Base-by-base conservation (phyloP, 495 filamentous ascomycete species). In the Xylaria cubensis region DNA sequence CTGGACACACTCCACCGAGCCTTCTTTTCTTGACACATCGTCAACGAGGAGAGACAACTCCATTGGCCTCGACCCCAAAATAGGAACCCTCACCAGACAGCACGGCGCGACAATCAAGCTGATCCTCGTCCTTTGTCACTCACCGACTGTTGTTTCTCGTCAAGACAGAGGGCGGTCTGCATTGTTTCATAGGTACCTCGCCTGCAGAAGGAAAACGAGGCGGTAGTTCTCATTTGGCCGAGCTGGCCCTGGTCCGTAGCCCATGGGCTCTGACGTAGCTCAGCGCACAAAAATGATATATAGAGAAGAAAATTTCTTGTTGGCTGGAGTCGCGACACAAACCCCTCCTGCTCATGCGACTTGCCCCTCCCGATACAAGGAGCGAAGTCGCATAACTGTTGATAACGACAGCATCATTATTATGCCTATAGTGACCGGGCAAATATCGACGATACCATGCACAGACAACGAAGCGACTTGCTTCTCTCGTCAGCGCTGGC, bases 271-370 rank as follows among this genome's bases (percentile, higher is more conserved):
- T 62, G 42, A 69, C 64, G 63, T 72, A 73, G 64, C 71, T 62
- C 64, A 50, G 55, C 70, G 70, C 70, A 72, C 70, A 65, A 72
- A 72, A 67, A 17, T 42, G 26, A 51, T 24, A 70, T 41, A 51
- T 56, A n/a, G 39, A 39, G 42, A 41, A 59, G 39, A 72, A 72
- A 72, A 17, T 59, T 21, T 65, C 59, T 64, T 63, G 59, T 71
- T 71, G 63, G 70, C 42, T 67, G 51, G 15, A 36, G 21, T 67
- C 26, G 51, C 42, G n/a, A 61, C 12, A 46, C 13, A 7, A 7
- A 73, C 71, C 71, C 71, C 71, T 73, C 64, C 64, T 51, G 71
- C 64, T 73, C 70, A 66, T 72, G 71, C 71, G 64, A 68, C 55
- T 63, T 68, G 71, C 71, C 71, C 70, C 71, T 73, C 71, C 15